Evolutionary conservation across 2,329 filamentous ascomycete species (phyloP).

Genomic region (Cercospora nicotianae): DNA sequence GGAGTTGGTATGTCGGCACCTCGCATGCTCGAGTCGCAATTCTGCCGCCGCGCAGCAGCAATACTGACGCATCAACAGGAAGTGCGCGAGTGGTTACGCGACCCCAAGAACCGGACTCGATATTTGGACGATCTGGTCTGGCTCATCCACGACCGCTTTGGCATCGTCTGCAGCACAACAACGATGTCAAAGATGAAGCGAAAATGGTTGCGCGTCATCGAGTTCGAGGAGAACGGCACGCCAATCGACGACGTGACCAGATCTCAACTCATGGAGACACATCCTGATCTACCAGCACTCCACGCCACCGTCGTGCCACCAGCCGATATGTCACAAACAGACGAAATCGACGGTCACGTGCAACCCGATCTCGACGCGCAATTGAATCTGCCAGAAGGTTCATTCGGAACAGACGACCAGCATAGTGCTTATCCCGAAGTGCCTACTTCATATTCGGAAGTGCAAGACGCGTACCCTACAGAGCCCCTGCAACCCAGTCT

Average conservation of each 20-base stretch:
- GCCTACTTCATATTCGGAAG: conserved; percentile 8
- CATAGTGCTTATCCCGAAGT: conserved; percentile 11
- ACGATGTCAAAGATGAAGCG: conserved; percentile 41
- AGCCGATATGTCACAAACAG: conserved; percentile 6
- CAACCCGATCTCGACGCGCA: conserved; percentile 6
- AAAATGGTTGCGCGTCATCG: conserved; percentile 38
- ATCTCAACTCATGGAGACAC: conserved; percentile 31
- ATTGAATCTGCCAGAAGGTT: conserved; percentile 9
- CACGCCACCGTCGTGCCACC: conserved; percentile 11
- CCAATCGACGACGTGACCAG: conserved; percentile 33
- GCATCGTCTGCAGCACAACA: conserved; percentile 38
- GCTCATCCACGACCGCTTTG: conserved; percentile 39
- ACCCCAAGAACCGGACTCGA: conserved; percentile 35
- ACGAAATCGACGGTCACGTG: neutral
- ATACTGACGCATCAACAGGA: conserved; percentile 26
- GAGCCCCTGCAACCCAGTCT: conserved; percentile 11
- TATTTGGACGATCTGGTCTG: conserved; percentile 39
- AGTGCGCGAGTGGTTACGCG: conserved; percentile 37
- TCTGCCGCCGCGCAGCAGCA: neutral
- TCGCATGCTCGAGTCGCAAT: neutral
- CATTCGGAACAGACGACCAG: conserved; percentile 10
- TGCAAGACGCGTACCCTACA: conserved; percentile 5
- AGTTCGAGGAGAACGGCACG: conserved; percentile 35
- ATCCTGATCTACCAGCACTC: conserved; percentile 32
- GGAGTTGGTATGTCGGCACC: conserved; percentile 32